Percentiles rank a stretch among this genome's conserved stretches.
phyloP scores from a whole-genome alignment of 495 filamentous ascomycete genomes.

The Achaetomiella virescens region DNA sequence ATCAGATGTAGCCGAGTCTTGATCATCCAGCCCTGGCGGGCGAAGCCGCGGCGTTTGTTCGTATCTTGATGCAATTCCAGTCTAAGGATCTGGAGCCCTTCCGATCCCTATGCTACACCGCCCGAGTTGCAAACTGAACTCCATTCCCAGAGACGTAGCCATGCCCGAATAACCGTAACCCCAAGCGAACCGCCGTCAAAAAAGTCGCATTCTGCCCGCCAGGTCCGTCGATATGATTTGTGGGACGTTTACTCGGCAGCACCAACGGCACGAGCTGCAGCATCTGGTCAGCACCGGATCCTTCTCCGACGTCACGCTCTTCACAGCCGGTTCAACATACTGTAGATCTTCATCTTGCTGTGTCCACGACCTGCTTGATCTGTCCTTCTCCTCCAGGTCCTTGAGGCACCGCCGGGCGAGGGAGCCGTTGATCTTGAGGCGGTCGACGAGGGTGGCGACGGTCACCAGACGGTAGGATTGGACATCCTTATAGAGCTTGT shows the following conservation, averaged over 20 bases:
- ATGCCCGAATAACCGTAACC: slow-evolving; percentile 31
- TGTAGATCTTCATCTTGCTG: slow-evolving; percentile 98
- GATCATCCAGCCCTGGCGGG: slow-evolving; percentile 19
- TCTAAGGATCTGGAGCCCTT: slow-evolving; percentile 38
- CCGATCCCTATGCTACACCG: slow-evolving; percentile 35
- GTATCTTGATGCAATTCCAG: slow-evolving; percentile 32
- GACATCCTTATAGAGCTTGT: slow-evolving; percentile 97
- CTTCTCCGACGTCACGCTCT: neutral
- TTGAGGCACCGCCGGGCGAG: slow-evolving; percentile 82
- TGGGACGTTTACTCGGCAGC: slow-evolving; percentile 47
- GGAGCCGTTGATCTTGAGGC: slow-evolving; percentile 99
- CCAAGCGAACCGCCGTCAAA: slow-evolving; percentile 28
- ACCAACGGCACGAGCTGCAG: slow-evolving; percentile 54
- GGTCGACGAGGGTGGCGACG: slow-evolving; percentile 95
- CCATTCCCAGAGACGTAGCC: slow-evolving; percentile 31
- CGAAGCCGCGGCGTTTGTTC: slow-evolving; percentile 17
- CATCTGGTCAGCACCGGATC: slow-evolving; percentile 31
- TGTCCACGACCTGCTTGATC: slow-evolving; percentile 98
- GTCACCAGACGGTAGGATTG: slow-evolving; percentile 99
- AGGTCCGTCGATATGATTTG: slow-evolving; percentile 29
- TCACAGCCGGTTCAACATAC: slow-evolving; percentile 47
- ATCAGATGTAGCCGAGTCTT: slow-evolving; percentile 1
- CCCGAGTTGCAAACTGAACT: slow-evolving; percentile 25
- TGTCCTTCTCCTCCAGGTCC: slow-evolving; percentile 97
- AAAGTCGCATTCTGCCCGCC: slow-evolving; percentile 24